A percentile compares a stretch with the other conserved stretches of the same genome.
Conservation (phyloP, 805 yeast genomes). For the Myxozyma melibiosi region DNA sequence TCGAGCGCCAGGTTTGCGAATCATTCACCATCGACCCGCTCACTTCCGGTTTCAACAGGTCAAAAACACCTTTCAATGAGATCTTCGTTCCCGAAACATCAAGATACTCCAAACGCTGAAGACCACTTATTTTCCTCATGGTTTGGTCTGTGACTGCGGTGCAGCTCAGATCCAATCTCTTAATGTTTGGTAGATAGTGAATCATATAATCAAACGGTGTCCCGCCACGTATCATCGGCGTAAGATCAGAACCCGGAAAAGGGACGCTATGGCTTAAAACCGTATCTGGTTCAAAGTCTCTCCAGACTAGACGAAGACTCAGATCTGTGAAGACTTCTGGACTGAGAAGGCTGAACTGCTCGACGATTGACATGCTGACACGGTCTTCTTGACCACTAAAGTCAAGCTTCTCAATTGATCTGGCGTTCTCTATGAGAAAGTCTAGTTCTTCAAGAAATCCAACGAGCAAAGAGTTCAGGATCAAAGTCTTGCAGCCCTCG, state of each 20-base stretch:
- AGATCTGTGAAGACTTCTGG: constrained; percentile 12
- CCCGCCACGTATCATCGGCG: too few relatives aligned
- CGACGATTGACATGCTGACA: neutral
- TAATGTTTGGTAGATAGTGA: constrained; percentile 1
- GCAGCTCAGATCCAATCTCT: constrained; percentile 9
- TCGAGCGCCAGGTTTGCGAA: neutral
- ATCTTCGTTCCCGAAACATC: constrained; percentile 7
- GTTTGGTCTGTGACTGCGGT: constrained; percentile 1
- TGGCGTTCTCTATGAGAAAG: too few relatives aligned
- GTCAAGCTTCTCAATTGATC: constrained; percentile 5
- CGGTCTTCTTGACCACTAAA: neutral
- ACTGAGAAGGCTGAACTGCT: neutral
- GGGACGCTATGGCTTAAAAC: too few relatives aligned
- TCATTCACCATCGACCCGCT: neutral
- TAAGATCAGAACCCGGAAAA: neutral
- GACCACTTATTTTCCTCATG: neutral
- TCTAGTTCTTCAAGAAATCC: neutral
- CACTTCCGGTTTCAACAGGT: neutral
- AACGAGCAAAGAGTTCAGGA: neutral
- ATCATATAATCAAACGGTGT: constrained; percentile 5
- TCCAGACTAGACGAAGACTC: constrained; percentile 3
- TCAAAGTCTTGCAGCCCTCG: constrained; percentile 2
- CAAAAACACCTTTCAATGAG: neutral
- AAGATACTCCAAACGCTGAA: constrained; percentile 4
- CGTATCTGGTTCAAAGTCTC: neutral